Conservation (phyloP, 352 stramenopile genomes). For the Plasmopara viticola region DNA sequence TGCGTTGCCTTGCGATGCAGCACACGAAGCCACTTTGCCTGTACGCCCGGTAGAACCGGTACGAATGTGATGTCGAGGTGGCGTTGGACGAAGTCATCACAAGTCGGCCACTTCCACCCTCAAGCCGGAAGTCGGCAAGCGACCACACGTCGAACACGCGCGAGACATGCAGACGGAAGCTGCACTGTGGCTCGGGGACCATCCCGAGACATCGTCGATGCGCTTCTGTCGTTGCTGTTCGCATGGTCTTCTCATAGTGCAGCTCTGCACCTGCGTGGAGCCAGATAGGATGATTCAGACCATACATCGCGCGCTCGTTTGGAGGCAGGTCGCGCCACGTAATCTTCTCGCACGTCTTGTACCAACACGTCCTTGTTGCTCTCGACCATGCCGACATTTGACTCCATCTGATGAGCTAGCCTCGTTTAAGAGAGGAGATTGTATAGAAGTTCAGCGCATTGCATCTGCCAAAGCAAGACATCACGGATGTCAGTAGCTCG, state of each 20-base stretch:
- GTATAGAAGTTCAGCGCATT: neutral
- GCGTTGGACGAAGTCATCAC: neutral
- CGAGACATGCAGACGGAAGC: slow-evolving; percentile 1
- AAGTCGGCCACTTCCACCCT: neutral
- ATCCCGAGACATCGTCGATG: neutral
- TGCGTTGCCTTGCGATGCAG: neutral
- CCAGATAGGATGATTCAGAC: neutral
- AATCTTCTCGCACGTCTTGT: neutral
- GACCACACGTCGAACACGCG: neutral
- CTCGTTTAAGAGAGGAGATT: neutral
- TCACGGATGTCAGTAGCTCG: neutral
- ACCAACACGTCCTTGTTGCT: neutral
- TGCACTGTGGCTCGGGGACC: neutral
- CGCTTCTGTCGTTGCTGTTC: neutral
- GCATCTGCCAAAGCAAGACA: neutral
- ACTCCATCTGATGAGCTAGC: neutral
- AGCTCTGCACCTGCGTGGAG: neutral
- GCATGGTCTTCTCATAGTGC: neutral
- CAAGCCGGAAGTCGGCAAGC: slow-evolving; percentile 2
- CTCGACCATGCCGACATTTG: neutral
- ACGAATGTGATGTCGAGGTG: neutral
- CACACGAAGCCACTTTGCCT: slow-evolving; percentile 1
- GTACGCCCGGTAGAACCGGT: neutral
- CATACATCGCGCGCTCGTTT: neutral
- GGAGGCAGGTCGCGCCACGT: neutral